Evolutionary conservation across 169 alveolate genomes (phyloP).

Genomic region (Eimeria maxima): DNA sequence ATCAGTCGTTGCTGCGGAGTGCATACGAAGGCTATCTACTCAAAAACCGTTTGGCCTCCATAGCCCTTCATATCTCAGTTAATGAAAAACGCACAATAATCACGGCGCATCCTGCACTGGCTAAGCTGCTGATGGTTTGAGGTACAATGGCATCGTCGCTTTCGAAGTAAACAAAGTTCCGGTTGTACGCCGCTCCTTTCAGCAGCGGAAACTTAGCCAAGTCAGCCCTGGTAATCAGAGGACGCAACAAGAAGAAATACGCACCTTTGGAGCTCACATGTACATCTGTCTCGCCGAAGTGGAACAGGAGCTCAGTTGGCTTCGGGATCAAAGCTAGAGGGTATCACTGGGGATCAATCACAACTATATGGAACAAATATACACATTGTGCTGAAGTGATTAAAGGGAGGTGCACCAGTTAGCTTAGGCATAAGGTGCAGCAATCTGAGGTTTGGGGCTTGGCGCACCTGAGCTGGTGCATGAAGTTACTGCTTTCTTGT

Average conservation of each 20-base stretch:
- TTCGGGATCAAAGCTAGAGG: not conserved
- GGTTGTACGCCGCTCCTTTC: conserved; percentile 75
- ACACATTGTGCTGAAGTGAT: too few species aligned
- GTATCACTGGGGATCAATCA: not conserved
- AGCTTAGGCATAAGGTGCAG: not conserved
- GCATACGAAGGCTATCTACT: too few species aligned
- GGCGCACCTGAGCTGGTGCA: conserved; percentile 71
- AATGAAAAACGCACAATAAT: conserved; percentile 81
- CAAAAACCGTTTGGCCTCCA: not conserved
- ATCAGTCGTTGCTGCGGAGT: too few species aligned
- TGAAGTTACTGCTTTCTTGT: conserved; percentile 78
- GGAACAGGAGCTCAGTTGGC: not conserved
- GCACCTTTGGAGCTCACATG: not conserved
- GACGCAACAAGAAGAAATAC: not conserved
- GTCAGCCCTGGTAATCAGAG: conserved; percentile 26
- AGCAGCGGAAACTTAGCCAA: conserved; percentile 38
- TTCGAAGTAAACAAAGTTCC: conserved; percentile 85
- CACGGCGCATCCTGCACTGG: conserved; percentile 87
- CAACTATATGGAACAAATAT: not conserved
- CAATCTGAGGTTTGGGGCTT: not conserved
- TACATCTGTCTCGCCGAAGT: too few species aligned
- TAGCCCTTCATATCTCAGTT: not conserved
- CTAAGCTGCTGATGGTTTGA: conserved; percentile 86
- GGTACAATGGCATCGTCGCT: conserved; percentile 86
- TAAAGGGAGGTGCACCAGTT: not conserved